phyloP scores from a whole-genome alignment of 1,284 basidiomycete genomes.

The Cutaneotrichosporon cutaneum region DNA sequence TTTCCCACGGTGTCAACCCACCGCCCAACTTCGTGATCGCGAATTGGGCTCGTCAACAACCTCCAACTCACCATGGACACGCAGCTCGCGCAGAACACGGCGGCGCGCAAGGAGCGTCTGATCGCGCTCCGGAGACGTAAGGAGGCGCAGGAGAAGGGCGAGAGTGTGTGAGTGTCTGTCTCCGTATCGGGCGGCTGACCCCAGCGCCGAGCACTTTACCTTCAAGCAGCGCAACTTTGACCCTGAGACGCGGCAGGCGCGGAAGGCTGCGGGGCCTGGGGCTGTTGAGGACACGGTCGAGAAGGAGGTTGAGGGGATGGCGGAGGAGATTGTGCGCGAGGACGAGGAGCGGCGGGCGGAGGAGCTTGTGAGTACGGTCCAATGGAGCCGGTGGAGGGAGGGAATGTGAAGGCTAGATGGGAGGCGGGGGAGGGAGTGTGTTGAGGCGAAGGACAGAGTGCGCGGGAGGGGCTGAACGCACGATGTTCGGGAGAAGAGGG shows the following conservation, averaged over 20 bases:
- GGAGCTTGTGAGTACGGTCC: conserved; percentile 72
- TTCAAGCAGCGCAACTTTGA: conserved; percentile 82
- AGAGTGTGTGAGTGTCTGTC: conserved; percentile 21
- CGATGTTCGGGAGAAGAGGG: too few relatives aligned
- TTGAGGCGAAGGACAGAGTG: not conserved
- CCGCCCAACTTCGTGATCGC: too few relatives aligned
- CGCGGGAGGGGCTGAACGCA: too few relatives aligned
- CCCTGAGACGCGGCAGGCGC: conserved; percentile 72
- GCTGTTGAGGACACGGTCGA: conserved; percentile 86
- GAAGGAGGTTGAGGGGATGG: conserved; percentile 75
- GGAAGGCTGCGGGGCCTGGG: conserved; percentile 62
- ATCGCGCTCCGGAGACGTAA: conserved; percentile 76
- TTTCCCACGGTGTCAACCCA: conserved; percentile 37
- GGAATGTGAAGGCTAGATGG: not conserved
- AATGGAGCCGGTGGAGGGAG: not conserved
- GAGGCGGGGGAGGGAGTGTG: not conserved
- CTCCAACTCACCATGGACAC: conserved; percentile 56
- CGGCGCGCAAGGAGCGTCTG: conserved; percentile 81
- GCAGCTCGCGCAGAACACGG: conserved; percentile 78
- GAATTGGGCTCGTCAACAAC: conserved; percentile 1
- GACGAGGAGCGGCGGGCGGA: conserved; percentile 80
- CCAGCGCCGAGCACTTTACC: conserved; percentile 56
- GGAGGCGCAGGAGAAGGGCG: conserved; percentile 58
- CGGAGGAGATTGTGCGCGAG: conserved; percentile 76
- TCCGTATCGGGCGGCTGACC: not conserved